Conservation (phyloP, 2,329 filamentous ascomycete species). For the Pyrenophora tritici-repentis region DNA sequence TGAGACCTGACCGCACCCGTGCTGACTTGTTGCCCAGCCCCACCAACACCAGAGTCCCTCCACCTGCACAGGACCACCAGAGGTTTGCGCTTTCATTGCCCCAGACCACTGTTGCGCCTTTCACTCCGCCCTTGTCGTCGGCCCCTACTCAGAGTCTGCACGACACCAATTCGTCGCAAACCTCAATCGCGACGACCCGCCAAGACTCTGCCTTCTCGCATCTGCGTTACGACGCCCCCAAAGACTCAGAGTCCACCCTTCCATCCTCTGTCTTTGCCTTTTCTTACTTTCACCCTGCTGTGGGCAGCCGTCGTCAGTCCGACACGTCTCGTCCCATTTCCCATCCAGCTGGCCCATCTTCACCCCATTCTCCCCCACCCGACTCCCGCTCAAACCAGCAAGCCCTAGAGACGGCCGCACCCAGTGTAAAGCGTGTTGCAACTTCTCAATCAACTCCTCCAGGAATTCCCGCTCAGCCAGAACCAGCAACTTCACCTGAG, state of each 20-base stretch:
- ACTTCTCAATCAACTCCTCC: constrained; percentile 12
- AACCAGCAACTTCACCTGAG: constrained; percentile 20
- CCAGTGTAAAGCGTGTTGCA: constrained; percentile 2
- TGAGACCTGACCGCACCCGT: constrained; percentile 1
- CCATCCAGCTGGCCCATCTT: constrained; percentile 10
- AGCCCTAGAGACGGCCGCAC: constrained; percentile 8
- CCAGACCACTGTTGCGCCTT: constrained; percentile 11
- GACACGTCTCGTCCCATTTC: constrained; percentile 12
- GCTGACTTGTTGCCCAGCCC: constrained; percentile 18
- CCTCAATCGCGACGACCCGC: constrained; percentile 15
- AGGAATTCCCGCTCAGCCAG: background rate
- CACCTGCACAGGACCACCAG: constrained; percentile 11
- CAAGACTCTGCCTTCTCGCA: constrained; percentile 29
- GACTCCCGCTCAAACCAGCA: constrained; percentile 8
- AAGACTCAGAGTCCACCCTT: constrained; percentile 17
- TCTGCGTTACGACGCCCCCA: constrained; percentile 21
- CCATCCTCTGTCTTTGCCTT: constrained; percentile 15
- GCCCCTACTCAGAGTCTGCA: background rate
- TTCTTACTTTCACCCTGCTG: constrained; percentile 15
- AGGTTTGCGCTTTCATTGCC: constrained; percentile 6
- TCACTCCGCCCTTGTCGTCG: constrained; percentile 13
- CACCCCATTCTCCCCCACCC: constrained; percentile 11
- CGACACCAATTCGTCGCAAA: constrained; percentile 13
- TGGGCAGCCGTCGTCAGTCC: constrained; percentile 15
- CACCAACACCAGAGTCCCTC: constrained; percentile 14